These are phyloP conservation scores for Lachancea quebecensis DNA, from an alignment of 805 yeast species.

Conservation along the genomic window DNA sequence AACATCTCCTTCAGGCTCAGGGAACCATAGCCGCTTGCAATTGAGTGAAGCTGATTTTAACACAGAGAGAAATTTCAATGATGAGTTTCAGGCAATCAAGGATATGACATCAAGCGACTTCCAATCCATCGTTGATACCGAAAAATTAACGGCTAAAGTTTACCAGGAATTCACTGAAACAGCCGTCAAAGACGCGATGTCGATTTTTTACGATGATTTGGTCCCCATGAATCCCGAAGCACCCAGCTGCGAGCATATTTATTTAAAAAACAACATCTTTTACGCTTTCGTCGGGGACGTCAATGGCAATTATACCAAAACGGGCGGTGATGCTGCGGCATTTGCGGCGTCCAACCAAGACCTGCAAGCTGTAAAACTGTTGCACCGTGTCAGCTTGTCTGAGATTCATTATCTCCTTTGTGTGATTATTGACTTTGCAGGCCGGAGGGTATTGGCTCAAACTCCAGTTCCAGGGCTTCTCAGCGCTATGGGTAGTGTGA, in stretches of 20 bases:
- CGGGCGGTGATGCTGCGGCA: constrained; percentile 84
- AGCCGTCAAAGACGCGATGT: constrained; percentile 74
- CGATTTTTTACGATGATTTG: constrained; percentile 66
- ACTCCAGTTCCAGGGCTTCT: constrained; percentile 87
- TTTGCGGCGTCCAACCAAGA: constrained; percentile 76
- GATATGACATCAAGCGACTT: constrained; percentile 58
- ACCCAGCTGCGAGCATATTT: constrained; percentile 53
- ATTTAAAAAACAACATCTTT: constrained; percentile 74
- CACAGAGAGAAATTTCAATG: constrained; percentile 76
- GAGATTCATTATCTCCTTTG: constrained; percentile 71
- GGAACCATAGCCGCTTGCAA: constrained; percentile 61
- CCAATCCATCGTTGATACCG: constrained; percentile 66
- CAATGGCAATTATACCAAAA: constrained; percentile 48
- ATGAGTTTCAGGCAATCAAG: constrained; percentile 75
- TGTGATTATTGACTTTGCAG: constrained; percentile 83
- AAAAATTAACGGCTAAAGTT: constrained; percentile 62
- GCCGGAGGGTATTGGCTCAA: constrained; percentile 83
- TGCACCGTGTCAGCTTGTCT: constrained; percentile 57
- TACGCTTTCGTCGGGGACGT: constrained; percentile 69
- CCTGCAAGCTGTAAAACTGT: constrained; percentile 57
- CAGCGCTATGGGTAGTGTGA: constrained; percentile 34
- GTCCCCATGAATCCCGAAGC: constrained; percentile 78
- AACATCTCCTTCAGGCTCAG: constrained; percentile 27
- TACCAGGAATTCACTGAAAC: constrained; percentile 68
- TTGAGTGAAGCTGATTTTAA: constrained; percentile 23